Evolutionary conservation across 2,329 filamentous ascomycete species (phyloP), one percentile per base, ranked within the genome.

Genomic region (Monosporascus cannonballus): DNA sequence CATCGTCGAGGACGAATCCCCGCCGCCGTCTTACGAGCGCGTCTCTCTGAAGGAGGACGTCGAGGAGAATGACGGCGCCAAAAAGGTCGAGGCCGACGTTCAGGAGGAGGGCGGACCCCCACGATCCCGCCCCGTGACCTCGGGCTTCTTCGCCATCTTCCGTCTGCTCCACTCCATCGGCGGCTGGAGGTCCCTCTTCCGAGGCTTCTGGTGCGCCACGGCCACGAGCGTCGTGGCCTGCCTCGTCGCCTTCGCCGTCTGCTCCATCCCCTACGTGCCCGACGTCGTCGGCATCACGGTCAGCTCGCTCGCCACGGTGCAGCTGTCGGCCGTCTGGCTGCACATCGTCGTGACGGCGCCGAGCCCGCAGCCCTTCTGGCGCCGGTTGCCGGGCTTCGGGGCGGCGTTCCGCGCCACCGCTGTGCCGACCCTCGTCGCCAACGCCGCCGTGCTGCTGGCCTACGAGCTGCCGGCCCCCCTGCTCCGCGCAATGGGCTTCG

Each of bases 291-390:
- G 73, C 49, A 75, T 76, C 52, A 74, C 84, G 49, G 51, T 86
- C 44, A 74, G 80, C 27, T 75, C 79, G 47, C 70, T 91, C 30
- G 67, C 79, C n/a, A 73, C 87, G 45, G 79, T 86, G 42, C 85
- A 86, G 63, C 67, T 92, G 54, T 78, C 81, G 66, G 79, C 90
- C 61, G 78, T 81, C 49, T 95, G 90, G 89, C 87, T 90, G 4
- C 89, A 95, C 68, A 84, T 87, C 61, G 82, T 94, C 65, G 89
- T 96, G 63, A 84, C 87, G 1, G 76, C 82, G 51, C 80, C 82
- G 2, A 83, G 78, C 47, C 64, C 73, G 39, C 77, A 79, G 64
- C 72, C 72, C 61, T 89, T 85, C 75, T 86, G 78, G 69, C 72
- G 76, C 61, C 85, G 89, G 54, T 77, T 94, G 51, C 84, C 86